Base-by-base conservation (phyloP, 768 basidiomycete genomes). In the Termitomyces heimii region DNA sequence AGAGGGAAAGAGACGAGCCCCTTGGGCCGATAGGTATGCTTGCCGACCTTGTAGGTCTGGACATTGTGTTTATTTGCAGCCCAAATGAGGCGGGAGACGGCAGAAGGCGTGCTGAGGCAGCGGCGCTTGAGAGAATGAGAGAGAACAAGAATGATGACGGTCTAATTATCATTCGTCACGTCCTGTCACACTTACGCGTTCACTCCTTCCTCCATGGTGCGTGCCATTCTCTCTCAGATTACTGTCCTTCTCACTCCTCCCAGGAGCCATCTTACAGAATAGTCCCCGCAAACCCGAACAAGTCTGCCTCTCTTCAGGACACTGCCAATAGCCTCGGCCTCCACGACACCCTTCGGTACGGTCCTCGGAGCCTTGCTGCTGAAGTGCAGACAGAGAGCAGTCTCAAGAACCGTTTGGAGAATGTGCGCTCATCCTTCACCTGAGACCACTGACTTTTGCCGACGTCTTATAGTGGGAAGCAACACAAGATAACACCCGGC, bases 311-410 rank as follows among this genome's bases (percentile, higher is more conserved):
- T 5, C 67, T 89, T 46, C 71, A 80, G 58, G 79, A 85, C 68
- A 92, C 85, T 6, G 80, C 83, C 53, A 89, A 88, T 71, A 79
- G 79, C 61, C 74, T 92, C 54, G 95, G 94, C 40, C 77, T 94
- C 1, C 96, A 97, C 69, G 94, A 98, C 70, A 84, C 91, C 3
- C 80, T 99, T 55, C 80, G 83, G 52, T 85, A 95, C 72, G 96
- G 96, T 3, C 85, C 87, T 22, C 83, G 89, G 58, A 92, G 79
- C 65, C 80, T 98, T 60, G 88, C 89, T 0, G 80, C 87, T 20
- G 88, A 94, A 64, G 77, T 86, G 12, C 82, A 85, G 60, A 77
- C 83, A 10, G 77, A 79, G 35, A 79, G 79, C 65, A 74, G 77
- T 5, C 67, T 97, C 45, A 85, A 85, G 70, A 73, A 80, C 6